A percentile compares a stretch with the other conserved stretches of the same genome.
Evolutionary conservation across 805 yeast genomes (phyloP).

Genomic region (Zygoascus tannicola): DNA sequence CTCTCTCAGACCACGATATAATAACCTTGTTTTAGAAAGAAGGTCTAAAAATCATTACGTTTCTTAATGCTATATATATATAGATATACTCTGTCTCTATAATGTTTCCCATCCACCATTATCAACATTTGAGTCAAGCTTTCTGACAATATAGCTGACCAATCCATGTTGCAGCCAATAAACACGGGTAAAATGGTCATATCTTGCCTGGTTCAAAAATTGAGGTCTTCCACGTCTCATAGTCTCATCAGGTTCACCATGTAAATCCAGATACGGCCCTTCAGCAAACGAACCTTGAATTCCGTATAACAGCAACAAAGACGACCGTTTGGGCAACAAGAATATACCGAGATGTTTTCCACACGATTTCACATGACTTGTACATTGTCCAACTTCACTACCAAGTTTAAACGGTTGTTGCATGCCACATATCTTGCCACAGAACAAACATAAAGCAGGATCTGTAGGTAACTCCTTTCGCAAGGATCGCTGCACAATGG

Average conservation of each 20-base stretch:
- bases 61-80: no score
- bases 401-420: slow-evolving; percentile 32
- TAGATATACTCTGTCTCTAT: slow-evolving; percentile 31
- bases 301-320: slow-evolving; percentile 53
- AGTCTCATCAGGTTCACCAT: slow-evolving; percentile 78
- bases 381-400: slow-evolving; percentile 71
- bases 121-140: slow-evolving; percentile 69
- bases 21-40: not conserved
- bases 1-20: slow-evolving; percentile 4
- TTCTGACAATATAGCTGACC: slow-evolving; percentile 67
- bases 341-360: slow-evolving; percentile 61
- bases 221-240: slow-evolving; percentile 61
- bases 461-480: slow-evolving; percentile 34
- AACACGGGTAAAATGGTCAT: slow-evolving; percentile 53
- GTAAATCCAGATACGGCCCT: slow-evolving; percentile 77
- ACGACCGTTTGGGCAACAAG: slow-evolving; percentile 58
- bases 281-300: slow-evolving; percentile 77
- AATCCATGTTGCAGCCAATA: slow-evolving; percentile 76
- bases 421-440: slow-evolving; percentile 60
- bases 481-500: not conserved
- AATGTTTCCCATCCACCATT: slow-evolving; percentile 95
- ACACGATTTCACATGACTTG: slow-evolving; percentile 51
- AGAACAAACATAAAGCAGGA: slow-evolving; percentile 80
- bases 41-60: no score
- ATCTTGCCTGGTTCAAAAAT: slow-evolving; percentile 49